These are phyloP conservation scores for Lophium mytilinum DNA, from an alignment of 495 filamentous ascomycete genomes.

Conservation along the genomic window DNA sequence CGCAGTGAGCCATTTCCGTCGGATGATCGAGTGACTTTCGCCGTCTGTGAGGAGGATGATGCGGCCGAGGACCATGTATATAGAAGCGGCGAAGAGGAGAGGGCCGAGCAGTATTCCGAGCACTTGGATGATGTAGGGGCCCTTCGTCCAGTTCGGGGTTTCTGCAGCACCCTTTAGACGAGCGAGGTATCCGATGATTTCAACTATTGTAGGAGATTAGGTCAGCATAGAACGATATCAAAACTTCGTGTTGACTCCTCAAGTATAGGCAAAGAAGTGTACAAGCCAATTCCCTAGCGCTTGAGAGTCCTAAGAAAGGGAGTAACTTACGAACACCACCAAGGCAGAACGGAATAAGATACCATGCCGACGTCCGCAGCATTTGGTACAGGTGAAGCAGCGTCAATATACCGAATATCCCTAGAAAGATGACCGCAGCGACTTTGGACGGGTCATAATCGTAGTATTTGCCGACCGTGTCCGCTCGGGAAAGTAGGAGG, in stretches of 20 bases:
- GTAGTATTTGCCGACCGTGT: slow-evolving; percentile 24
- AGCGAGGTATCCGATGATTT: slow-evolving; percentile 40
- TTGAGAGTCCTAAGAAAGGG: not conserved
- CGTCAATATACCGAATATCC: slow-evolving; percentile 41
- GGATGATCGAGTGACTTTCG: slow-evolving; percentile 35
- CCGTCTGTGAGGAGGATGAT: slow-evolving; percentile 39
- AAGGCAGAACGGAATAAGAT: slow-evolving; percentile 49
- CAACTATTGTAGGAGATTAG: slow-evolving; percentile 30
- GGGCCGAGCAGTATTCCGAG: slow-evolving; percentile 39
- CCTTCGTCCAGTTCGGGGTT: slow-evolving; percentile 8
- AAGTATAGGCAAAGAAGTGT: no score
- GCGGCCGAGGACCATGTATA: slow-evolving; percentile 41
- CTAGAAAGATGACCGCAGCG: slow-evolving; percentile 44
- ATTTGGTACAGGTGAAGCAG: slow-evolving; percentile 41
- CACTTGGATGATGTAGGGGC: slow-evolving; percentile 32
- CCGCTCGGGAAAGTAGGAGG: no score
- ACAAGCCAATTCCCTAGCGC: no score
- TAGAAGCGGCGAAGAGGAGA: slow-evolving; percentile 37
- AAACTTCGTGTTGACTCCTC: no score
- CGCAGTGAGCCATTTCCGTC: slow-evolving; percentile 34
- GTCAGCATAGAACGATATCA: not conserved
- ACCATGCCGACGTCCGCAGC: slow-evolving; percentile 41
- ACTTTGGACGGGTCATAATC: slow-evolving; percentile 44
- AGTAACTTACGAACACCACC: slow-evolving; percentile 44
- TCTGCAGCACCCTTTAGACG: slow-evolving; percentile 27